Percentiles rank a stretch among this genome's conserved stretches.
phyloP scores from a whole-genome alignment of 768 basidiomycete species.

The Tylopilus subfusipes region DNA sequence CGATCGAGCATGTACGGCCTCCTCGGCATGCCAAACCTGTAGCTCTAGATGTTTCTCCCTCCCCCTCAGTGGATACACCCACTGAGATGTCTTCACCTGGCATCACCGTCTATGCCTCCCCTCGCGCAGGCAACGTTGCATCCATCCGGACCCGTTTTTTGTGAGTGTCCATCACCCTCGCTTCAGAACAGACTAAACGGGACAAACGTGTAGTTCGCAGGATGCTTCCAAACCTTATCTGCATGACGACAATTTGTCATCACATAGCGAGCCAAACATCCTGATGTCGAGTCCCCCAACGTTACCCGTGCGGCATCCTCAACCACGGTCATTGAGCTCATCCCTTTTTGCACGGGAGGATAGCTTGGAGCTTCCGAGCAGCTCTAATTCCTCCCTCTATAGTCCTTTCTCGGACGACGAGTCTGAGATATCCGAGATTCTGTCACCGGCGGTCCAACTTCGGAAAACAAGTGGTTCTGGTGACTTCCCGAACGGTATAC shows the following conservation, averaged over 20 bases:
- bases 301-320: constrained; percentile 20
- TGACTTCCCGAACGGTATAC: not conserved
- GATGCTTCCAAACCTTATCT: constrained; percentile 17
- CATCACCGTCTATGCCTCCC: not conserved
- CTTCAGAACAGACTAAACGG: not conserved
- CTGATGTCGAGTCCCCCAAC: constrained; percentile 21
- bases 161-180: constrained; percentile 9
- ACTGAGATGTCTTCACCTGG: not conserved
- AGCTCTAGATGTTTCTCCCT: constrained; percentile 2
- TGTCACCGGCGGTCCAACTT: constrained; percentile 4
- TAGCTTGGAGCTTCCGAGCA: constrained; percentile 16
- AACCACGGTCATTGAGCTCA: constrained; percentile 10
- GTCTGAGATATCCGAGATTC: constrained; percentile 26
- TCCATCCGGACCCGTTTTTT: constrained; percentile 36
- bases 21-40: constrained; percentile 16
- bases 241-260: constrained; percentile 14
- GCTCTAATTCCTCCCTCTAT: constrained; percentile 18
- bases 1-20: constrained; percentile 12
- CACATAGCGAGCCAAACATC: constrained; percentile 25
- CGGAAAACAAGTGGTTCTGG: constrained; percentile 9
- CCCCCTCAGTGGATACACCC: constrained; percentile 1
- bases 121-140: constrained; percentile 31
- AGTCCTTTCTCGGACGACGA: constrained; percentile 33
- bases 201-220: constrained; percentile 13
- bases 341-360: constrained; percentile 23